phyloP scores from a whole-genome alignment of 768 basidiomycete genomes.

The Boletus bicolor region DNA sequence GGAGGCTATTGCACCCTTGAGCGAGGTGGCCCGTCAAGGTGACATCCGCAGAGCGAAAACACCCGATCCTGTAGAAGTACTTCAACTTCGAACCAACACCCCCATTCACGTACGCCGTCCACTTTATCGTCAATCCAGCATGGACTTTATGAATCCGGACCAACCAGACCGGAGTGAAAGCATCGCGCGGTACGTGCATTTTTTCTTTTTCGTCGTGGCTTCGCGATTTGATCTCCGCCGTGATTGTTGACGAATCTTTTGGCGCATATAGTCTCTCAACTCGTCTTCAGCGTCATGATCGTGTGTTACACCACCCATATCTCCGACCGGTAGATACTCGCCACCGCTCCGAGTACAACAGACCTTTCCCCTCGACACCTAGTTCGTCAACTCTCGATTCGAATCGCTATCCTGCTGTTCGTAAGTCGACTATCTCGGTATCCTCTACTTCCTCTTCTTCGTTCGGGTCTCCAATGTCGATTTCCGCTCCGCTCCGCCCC shows the following conservation, averaged over 20 bases:
- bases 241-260: constrained; percentile 9
- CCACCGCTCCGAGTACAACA: constrained; percentile 23
- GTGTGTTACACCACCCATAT: constrained; percentile 62
- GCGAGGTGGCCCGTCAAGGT: constrained; percentile 6
- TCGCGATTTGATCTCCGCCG: background rate
- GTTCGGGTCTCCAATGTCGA: constrained; percentile 37
- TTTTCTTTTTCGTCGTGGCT: background rate
- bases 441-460: constrained; percentile 31
- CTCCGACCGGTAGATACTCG: constrained; percentile 34
- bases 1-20: constrained; percentile 40
- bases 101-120: constrained; percentile 46
- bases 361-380: constrained; percentile 48
- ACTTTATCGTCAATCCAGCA: constrained; percentile 78
- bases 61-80: constrained; percentile 37
- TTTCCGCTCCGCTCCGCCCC: constrained; percentile 37
- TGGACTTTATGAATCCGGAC: constrained; percentile 72
- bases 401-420: constrained; percentile 28
- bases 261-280: constrained; percentile 52
- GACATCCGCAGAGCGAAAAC: constrained; percentile 15
- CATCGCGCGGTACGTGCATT: constrained; percentile 57
- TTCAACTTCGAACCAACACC: constrained; percentile 49
- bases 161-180: constrained; percentile 44
- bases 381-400: constrained; percentile 64
- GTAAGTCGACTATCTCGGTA: constrained; percentile 30
- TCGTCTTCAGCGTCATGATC: constrained; percentile 64